Percentiles rank a stretch among this genome's conserved stretches.
Evolutionary conservation across 805 yeast genomes (phyloP).

Genomic region (Osmozyma mogii): DNA sequence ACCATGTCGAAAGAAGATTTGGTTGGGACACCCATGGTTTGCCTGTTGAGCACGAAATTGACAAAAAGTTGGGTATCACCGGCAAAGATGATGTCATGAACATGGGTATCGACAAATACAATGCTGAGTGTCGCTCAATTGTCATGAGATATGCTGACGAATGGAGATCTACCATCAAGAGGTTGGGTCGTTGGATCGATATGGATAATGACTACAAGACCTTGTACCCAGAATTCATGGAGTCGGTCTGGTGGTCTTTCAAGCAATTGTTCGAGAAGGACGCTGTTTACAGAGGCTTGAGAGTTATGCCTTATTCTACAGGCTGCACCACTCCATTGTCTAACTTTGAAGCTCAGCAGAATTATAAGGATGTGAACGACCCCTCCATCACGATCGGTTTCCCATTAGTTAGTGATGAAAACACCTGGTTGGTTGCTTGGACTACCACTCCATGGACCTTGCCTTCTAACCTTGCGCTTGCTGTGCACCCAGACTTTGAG

Average conservation of each 20-base stretch:
- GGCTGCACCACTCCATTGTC: constrained; percentile 95
- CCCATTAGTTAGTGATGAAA: constrained; percentile 70
- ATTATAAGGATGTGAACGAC: constrained; percentile 93
- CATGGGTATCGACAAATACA: constrained; percentile 90
- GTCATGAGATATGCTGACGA: constrained; percentile 96
- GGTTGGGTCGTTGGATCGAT: constrained; percentile 98
- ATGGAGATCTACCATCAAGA: constrained; percentile 89
- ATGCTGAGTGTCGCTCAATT: constrained; percentile 89
- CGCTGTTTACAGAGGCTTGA: constrained; percentile 86
- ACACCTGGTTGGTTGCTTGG: constrained; percentile 90
- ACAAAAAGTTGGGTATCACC: constrained; percentile 89
- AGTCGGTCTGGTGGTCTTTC: constrained; percentile 99
- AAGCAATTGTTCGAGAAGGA: constrained; percentile 77
- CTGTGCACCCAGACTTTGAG: constrained; percentile 86
- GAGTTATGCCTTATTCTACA: constrained; percentile 99
- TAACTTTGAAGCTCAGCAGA: constrained; percentile 97
- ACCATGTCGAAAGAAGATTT: constrained; percentile 91
- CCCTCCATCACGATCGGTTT: constrained; percentile 95
- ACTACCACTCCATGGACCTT: constrained; percentile 99
- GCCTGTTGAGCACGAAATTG: constrained; percentile 97
- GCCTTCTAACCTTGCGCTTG: constrained; percentile 87
- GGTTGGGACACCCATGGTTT: constrained; percentile 99
- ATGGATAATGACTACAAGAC: constrained; percentile 98
- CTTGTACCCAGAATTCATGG: constrained; percentile 93
- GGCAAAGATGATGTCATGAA: constrained; percentile 92